Base-by-base conservation (phyloP, 768 basidiomycete genomes). In the Leccinum incarnatum region DNA sequence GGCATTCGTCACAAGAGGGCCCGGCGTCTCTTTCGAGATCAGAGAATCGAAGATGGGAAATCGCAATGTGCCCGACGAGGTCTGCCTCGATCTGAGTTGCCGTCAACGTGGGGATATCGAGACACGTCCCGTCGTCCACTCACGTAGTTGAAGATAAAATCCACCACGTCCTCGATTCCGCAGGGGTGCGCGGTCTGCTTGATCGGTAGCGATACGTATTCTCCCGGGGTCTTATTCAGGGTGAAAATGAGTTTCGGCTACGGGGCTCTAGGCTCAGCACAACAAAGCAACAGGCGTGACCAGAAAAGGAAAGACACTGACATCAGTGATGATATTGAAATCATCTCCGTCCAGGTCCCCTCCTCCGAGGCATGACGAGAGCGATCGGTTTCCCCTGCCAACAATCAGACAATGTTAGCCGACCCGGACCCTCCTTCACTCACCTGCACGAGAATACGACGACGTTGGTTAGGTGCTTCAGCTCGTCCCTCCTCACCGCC, bases 301-400 rank as follows among this genome's bases (percentile, higher is more conserved):
- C 49, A 32, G 27, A 30, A 56, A 54, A 15, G 32, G 40, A 45
- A 57, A 59, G 8, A 52, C 40, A n/a, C 67, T 72, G 62, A 79
- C 78, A 55, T 79, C 74, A 37, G 76, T 68, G 49, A 80, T 77
- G n/a, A 81, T 42, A 64, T 80, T 81, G 55, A 79, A 83, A 21
- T 79, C 76, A 54, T 82, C 81, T 5, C 81, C 82, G 61, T 83
- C 82, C 49, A 83, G 68, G 67, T 83, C 82, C 8, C 83, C 83
- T 23, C 82, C 83, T 27, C 81, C 81, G 15, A 83, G 75, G 58
- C 74, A 75, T 11, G 78, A 79, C 1, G 81, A 76, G 12, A 83
- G 59, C 17, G 79, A 69, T 54, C 81, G 74, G 37, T 71, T 37
- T 9, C 81, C 81, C 73, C 76, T 78, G 51, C 21, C 56, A 45